These are phyloP conservation scores for Pholiota molesta DNA, from an alignment of 768 basidiomycete species.

Conservation along the genomic window DNA sequence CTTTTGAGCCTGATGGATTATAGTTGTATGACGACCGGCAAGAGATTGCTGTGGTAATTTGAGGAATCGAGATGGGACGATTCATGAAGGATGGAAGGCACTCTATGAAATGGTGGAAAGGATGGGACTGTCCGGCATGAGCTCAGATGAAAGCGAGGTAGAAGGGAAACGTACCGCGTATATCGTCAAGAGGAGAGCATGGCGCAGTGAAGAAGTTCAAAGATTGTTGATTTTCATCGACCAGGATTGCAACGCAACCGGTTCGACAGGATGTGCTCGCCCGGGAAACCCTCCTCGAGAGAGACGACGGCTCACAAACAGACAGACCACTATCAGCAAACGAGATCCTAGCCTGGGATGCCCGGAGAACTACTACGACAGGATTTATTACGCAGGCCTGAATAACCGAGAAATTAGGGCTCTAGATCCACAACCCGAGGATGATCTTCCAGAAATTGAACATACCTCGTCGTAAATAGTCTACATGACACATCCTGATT, in stretches of 20 bases:
- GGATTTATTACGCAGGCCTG: not conserved
- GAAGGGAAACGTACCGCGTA: not conserved
- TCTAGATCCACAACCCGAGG: too few relatives aligned
- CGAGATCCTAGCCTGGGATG: constrained; percentile 3
- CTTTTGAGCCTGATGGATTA: too few relatives aligned
- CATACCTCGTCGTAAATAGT: too few relatives aligned
- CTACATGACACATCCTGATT: too few relatives aligned
- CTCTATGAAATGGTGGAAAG: constrained; percentile 1
- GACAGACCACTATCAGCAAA: not conserved
- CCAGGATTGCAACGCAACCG: not conserved
- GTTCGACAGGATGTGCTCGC: not conserved
- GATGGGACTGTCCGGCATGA: constrained; percentile 8
- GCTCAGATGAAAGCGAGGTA: constrained; percentile 10
- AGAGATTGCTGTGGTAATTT: not conserved
- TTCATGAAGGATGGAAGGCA: constrained; percentile 1
- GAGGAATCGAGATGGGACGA: constrained; percentile 3
- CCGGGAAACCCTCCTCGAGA: constrained; percentile 7
- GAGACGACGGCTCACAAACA: not conserved
- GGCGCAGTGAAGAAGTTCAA: not conserved
- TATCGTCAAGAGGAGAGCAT: not conserved
- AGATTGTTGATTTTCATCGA: not conserved
- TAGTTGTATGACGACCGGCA: constrained; percentile 5
- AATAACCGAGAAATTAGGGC: not conserved
- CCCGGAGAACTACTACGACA: constrained; percentile 6
- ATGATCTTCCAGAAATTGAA: too few relatives aligned